Evolutionary conservation across 129 eudicot genomes (phyloP), one percentile per base, ranked within the genome.

Genomic region (Arctium lappa): DNA sequence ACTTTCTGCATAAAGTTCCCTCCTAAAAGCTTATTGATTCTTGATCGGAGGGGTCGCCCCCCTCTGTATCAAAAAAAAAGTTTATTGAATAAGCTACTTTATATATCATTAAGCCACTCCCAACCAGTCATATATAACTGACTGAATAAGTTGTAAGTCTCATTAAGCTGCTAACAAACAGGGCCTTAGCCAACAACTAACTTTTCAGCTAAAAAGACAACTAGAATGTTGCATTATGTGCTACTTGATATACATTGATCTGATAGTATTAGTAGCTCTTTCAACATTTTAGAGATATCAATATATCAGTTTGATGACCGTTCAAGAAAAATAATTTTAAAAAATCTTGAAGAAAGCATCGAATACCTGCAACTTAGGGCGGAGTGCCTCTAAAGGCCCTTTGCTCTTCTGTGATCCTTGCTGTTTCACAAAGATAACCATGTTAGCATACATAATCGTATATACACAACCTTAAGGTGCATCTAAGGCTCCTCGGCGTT

Each of bases 351-450:
- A 74, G 29, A 37, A 38, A 40, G 37, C 46, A 22, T 56, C 1
- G 44, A 77, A 33, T 79, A 94, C 98, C 97, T 94, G 91, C 80
- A 94, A 83, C 78, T 94, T 94, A 29, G 98, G 98, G 77, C 97
- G 97, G 74, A 94, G 98, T 7, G 92, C 96, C 89, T 94, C 97
- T 56, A 92, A 81, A 16, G 98, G 98, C 65, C 91, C 93, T 89
- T 92, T 92, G 88, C 85, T 80, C 27, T 22, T 22, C 27, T 22
- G 27, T 22, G 27, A 22, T 22, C 27, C 27, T 22, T 22, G 27
- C 27, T 22, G 27, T 22, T 22, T 22, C 27, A 22, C 27, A 22
- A 22, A 22, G 27, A 22, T 22, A 22, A 22, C 27, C 27, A 22
- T 22, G 27, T 22, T 22, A 22, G 27, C 27, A 22, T 22, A 18